These are phyloP conservation scores for Penicillium simplicissimum DNA, from an alignment of 495 filamentous ascomycete species.

Conservation along the genomic window DNA sequence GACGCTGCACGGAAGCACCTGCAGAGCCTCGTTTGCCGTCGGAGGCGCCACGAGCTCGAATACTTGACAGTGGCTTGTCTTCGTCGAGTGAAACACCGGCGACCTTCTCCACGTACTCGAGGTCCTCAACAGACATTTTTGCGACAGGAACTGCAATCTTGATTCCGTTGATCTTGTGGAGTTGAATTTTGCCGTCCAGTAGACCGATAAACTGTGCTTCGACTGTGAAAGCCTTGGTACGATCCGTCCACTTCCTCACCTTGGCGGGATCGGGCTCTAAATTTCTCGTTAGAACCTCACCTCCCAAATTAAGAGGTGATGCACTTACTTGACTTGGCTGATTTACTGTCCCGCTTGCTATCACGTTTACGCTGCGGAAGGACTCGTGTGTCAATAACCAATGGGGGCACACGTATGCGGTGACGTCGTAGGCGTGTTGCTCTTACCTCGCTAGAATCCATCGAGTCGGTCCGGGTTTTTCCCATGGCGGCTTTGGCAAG, in stretches of 20 bases:
- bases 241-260: constrained; percentile 90
- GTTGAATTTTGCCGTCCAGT: constrained; percentile 89
- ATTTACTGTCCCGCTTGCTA: constrained; percentile 60
- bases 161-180: constrained; percentile 96
- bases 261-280: constrained; percentile 82
- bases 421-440: background rate
- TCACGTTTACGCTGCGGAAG: constrained; percentile 69
- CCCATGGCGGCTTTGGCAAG: constrained; percentile 73
- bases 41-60: constrained; percentile 42
- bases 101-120: constrained; percentile 87
- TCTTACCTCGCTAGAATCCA: constrained; percentile 67
- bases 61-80: constrained; percentile 89
- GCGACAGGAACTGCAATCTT: constrained; percentile 94
- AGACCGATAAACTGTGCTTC: constrained; percentile 96
- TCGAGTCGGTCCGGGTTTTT: constrained; percentile 56
- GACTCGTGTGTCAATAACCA: constrained; percentile 2
- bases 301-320: background rate
- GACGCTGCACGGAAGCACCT: constrained; percentile 58
- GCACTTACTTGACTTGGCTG: constrained; percentile 64
- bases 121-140: constrained; percentile 93
- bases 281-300: constrained; percentile 19
- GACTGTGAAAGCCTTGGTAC: constrained; percentile 92
- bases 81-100: constrained; percentile 92
- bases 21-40: constrained; percentile 34
- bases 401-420: background rate